A percentile compares a stretch with the other conserved stretches of the same genome.
Evolutionary conservation across 2,329 filamentous ascomycete species (phyloP).

Genomic region (Aspergillus tubingensis): DNA sequence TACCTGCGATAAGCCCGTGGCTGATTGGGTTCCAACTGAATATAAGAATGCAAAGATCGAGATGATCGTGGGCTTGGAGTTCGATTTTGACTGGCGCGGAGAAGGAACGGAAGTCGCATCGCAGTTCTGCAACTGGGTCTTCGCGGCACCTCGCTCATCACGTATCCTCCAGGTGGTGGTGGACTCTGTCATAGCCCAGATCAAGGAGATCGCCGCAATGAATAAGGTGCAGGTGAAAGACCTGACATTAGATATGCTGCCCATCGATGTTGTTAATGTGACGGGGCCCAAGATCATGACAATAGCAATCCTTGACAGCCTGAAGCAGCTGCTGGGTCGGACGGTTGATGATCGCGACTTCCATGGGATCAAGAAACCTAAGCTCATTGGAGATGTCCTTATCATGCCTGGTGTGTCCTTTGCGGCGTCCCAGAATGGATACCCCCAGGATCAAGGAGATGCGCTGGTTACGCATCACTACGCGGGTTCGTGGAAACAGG

Average conservation of each 20-base stretch:
- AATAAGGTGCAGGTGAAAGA: slow-evolving; percentile 18
- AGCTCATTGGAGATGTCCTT: slow-evolving; percentile 28
- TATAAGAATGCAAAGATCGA: slow-evolving; percentile 29
- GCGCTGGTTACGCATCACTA: slow-evolving; percentile 21
- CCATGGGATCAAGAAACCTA: slow-evolving; percentile 23
- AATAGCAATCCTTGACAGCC: slow-evolving; percentile 22
- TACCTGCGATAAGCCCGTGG: slow-evolving; percentile 32
- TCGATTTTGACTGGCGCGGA: slow-evolving; percentile 28
- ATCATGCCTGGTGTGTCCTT: slow-evolving; percentile 30
- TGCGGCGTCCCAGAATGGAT: slow-evolving; percentile 26
- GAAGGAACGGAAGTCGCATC: slow-evolving; percentile 15
- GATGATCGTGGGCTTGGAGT: slow-evolving; percentile 44
- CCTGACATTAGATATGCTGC: slow-evolving; percentile 28
- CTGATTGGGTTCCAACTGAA: slow-evolving; percentile 40
- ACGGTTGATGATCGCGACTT: slow-evolving; percentile 27
- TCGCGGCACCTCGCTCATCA: slow-evolving; percentile 21
- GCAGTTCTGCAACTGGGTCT: slow-evolving; percentile 29
- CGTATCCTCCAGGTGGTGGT: slow-evolving; percentile 22
- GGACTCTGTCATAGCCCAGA: slow-evolving; percentile 19
- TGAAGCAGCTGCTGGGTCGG: slow-evolving; percentile 18
- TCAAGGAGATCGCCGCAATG: slow-evolving; percentile 21
- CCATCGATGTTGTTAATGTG: slow-evolving; percentile 30
- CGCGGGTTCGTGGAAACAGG: slow-evolving; percentile 23
- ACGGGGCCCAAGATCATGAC: slow-evolving; percentile 34
- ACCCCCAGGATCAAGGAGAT: slow-evolving; percentile 17